Evolutionary conservation across 345 rosid genomes (phyloP).

Genomic region (Raphanus raphanistrum): DNA sequence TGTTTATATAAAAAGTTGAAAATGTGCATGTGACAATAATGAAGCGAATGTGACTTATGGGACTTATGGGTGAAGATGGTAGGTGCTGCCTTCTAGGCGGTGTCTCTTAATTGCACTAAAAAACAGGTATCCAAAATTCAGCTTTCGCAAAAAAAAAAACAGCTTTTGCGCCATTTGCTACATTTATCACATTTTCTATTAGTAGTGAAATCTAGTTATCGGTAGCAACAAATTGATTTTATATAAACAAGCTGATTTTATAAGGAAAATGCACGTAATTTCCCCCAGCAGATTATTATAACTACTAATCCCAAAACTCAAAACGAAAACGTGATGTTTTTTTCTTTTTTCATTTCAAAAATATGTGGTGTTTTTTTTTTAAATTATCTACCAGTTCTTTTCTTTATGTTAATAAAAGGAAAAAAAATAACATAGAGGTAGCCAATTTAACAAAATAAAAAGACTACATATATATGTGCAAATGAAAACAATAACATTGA

Average conservation of each 20-base stretch:
- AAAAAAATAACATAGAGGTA: background rate
- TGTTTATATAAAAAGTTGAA: background rate
- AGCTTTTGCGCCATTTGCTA: background rate
- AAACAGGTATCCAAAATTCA: background rate
- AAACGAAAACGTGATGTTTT: background rate
- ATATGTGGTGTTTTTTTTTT: background rate
- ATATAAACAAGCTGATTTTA: background rate
- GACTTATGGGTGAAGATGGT: background rate
- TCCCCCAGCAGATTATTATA: background rate
- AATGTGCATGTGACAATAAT: conserved; percentile 5
- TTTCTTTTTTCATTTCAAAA: background rate
- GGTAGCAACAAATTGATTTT: background rate
- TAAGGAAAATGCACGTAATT: background rate
- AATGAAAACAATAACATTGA: background rate
- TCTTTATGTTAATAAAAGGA: background rate
- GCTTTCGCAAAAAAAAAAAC: background rate
- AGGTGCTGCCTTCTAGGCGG: background rate
- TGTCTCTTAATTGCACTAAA: background rate
- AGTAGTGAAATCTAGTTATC: background rate
- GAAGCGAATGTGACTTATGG: conserved; percentile 6
- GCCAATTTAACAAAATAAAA: background rate
- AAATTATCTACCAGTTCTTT: background rate
- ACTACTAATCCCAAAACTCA: background rate
- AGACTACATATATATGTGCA: background rate
- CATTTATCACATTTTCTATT: background rate